phyloP scores from a whole-genome alignment of 331 rosid species.

The Arachis monticola region DNA sequence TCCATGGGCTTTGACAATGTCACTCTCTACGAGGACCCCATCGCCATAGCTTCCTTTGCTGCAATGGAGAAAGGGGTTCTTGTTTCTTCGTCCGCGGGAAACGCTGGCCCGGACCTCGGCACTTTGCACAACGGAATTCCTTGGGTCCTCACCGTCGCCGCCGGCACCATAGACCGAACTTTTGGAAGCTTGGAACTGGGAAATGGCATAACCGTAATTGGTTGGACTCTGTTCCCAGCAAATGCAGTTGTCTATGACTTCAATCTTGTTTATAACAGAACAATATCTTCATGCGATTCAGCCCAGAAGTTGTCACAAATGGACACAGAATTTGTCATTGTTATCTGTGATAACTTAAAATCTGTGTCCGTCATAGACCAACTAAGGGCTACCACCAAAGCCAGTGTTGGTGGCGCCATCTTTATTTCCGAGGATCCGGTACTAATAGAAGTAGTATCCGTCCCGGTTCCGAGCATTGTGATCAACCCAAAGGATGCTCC shows the following conservation, averaged over 20 bases:
- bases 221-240: constrained; percentile 57
- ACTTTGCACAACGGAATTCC: constrained; percentile 62
- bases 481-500: constrained; percentile 41
- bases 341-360: constrained; percentile 41
- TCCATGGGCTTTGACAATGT: constrained; percentile 42
- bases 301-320: background rate
- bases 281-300: constrained; percentile 52
- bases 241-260: constrained; percentile 35
- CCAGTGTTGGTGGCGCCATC: constrained; percentile 47
- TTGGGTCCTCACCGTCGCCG: constrained; percentile 59
- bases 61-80: constrained; percentile 65
- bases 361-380: constrained; percentile 4
- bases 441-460: constrained; percentile 38
- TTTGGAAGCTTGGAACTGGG: constrained; percentile 50
- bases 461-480: constrained; percentile 45
- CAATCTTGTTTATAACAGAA: constrained; percentile 44
- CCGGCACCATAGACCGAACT: constrained; percentile 53
- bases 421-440: constrained; percentile 42
- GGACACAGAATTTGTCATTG: constrained; percentile 28
- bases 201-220: constrained; percentile 44
- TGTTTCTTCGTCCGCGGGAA: constrained; percentile 67
- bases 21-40: constrained; percentile 52
- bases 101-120: constrained; percentile 41
- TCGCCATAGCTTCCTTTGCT: constrained; percentile 65
- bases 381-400: background rate